Evolutionary conservation across 805 yeast genomes (phyloP).

Genomic region (Ogataea pignaliae): DNA sequence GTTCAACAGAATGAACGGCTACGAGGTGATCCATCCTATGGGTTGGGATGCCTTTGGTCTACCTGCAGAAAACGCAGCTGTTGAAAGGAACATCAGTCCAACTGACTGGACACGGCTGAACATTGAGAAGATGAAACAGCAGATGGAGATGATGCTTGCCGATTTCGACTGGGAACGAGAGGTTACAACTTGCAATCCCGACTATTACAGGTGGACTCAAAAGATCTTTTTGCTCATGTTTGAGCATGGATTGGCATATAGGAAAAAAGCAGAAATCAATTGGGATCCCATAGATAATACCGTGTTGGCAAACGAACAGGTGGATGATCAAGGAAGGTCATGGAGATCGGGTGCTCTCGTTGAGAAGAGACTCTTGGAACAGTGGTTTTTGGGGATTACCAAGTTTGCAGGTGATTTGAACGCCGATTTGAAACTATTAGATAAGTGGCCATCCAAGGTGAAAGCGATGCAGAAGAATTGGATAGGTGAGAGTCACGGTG

Average conservation of each 20-base stretch:
- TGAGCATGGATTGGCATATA: conserved; percentile 78
- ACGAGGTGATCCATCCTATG: conserved; percentile 87
- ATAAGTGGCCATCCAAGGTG: conserved; percentile 85
- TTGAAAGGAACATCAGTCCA: conserved; percentile 77
- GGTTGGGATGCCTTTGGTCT: conserved; percentile 99
- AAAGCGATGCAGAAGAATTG: conserved; percentile 88
- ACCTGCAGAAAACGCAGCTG: conserved; percentile 98
- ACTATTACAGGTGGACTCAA: conserved; percentile 92
- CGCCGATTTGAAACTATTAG: conserved; percentile 55
- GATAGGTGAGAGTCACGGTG: conserved; percentile 88
- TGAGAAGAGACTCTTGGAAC: conserved; percentile 74
- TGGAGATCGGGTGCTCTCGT: conserved; percentile 98
- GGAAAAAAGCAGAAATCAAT: conserved; percentile 83
- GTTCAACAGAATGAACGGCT: conserved; percentile 71
- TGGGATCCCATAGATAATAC: conserved; percentile 98
- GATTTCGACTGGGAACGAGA: conserved; percentile 95
- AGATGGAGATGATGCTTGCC: conserved; percentile 71
- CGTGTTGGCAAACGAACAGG: conserved; percentile 95
- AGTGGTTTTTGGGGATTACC: conserved; percentile 94
- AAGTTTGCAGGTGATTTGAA: conserved; percentile 66
- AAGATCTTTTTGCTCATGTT: conserved; percentile 69
- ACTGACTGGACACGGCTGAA: conserved; percentile 77
- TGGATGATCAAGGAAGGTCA: conserved; percentile 82
- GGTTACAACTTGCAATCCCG: conserved; percentile 78
- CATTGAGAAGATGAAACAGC: conserved; percentile 81